Evolutionary conservation across 768 basidiomycete genomes (phyloP).

Genomic region (Termitomyces sp.): DNA sequence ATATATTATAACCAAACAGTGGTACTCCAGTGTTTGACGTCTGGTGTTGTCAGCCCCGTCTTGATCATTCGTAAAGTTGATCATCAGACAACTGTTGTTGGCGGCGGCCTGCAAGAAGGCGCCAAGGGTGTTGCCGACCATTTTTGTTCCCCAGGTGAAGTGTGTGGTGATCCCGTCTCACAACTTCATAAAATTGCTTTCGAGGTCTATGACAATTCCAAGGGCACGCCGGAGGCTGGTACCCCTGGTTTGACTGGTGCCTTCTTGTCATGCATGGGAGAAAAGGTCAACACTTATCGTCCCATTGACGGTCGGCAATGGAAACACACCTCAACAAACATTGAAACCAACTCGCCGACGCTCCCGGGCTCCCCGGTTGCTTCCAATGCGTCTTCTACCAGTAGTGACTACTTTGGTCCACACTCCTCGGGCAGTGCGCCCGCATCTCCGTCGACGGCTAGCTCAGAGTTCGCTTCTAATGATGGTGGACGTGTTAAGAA

Average conservation of each 20-base stretch:
- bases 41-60: constrained; percentile 90
- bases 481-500: constrained; percentile 85
- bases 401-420: constrained; percentile 63
- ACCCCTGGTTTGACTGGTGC: constrained; percentile 75
- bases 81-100: constrained; percentile 82
- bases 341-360: constrained; percentile 47
- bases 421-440: constrained; percentile 59
- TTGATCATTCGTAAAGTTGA: constrained; percentile 94
- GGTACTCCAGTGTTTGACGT: constrained; percentile 89
- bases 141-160: constrained; percentile 78
- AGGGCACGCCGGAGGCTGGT: constrained; percentile 66
- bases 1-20: constrained; percentile 98
- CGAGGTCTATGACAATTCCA: constrained; percentile 75
- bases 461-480: constrained; percentile 65
- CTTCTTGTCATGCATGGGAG: constrained; percentile 88
- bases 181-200: constrained; percentile 96
- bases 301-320: constrained; percentile 80
- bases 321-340: constrained; percentile 41
- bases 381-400: constrained; percentile 51
- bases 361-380: constrained; percentile 68
- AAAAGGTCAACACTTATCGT: constrained; percentile 88
- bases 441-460: constrained; percentile 54
- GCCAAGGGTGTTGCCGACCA: constrained; percentile 81
- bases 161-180: constrained; percentile 90
- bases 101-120: constrained; percentile 86